A percentile compares a stretch with the other conserved stretches of the same genome.
These are phyloP conservation scores for Volvariella surrecta DNA, from an alignment of 1,284 basidiomycete genomes.

Conservation along the genomic window DNA sequence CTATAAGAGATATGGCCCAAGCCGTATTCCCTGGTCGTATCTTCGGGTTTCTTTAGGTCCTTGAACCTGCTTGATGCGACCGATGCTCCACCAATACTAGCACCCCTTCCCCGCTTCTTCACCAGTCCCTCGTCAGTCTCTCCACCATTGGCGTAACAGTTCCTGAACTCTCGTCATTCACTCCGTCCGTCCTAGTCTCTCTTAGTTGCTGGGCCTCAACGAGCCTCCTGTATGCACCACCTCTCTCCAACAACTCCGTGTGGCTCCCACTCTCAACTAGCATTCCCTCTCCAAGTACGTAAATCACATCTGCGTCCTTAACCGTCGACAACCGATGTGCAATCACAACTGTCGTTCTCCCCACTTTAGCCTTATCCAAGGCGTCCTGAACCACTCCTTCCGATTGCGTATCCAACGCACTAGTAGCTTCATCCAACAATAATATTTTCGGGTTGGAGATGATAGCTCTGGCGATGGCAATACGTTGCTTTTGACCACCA, in stretches of 20 bases:
- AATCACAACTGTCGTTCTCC: slow-evolving; percentile 73
- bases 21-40: slow-evolving; percentile 30
- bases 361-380: slow-evolving; percentile 80
- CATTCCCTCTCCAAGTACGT: slow-evolving; percentile 79
- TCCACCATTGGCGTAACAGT: no score
- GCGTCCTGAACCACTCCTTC: slow-evolving; percentile 95
- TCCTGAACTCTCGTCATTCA: slow-evolving; percentile 42
- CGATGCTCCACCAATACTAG: slow-evolving; percentile 57
- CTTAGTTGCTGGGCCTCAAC: slow-evolving; percentile 77
- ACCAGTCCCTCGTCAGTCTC: no score
- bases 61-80: slow-evolving; percentile 56
- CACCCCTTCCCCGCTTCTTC: slow-evolving; percentile 29
- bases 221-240: slow-evolving; percentile 67
- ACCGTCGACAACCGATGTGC: slow-evolving; percentile 75
- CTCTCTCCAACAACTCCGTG: slow-evolving; percentile 58
- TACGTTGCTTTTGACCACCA: slow-evolving; percentile 91
- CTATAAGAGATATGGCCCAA: slow-evolving; percentile 63
- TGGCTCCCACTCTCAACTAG: slow-evolving; percentile 85
- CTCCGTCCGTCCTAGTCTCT: slow-evolving; percentile 39
- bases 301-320: slow-evolving; percentile 78
- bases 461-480: slow-evolving; percentile 91
- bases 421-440: slow-evolving; percentile 85
- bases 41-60: slow-evolving; percentile 21
- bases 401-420: slow-evolving; percentile 83
- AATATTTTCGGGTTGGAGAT: slow-evolving; percentile 84